These are phyloP conservation scores for Toxicodendron radicans DNA, from an alignment of 345 rosid species.

Conservation along the genomic window DNA sequence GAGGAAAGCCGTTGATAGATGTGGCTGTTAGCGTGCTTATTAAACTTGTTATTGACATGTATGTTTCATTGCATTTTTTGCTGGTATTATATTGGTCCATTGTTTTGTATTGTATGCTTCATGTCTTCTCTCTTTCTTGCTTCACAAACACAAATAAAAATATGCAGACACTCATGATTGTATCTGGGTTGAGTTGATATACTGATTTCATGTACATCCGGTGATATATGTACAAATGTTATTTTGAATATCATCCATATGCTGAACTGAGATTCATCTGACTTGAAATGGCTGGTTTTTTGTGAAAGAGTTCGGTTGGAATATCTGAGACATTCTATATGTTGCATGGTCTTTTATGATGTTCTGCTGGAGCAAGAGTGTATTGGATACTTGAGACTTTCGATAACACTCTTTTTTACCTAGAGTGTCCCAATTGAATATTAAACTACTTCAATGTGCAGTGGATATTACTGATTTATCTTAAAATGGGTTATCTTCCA, in stretches of 20 bases:
- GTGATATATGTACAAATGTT: constrained; percentile 3
- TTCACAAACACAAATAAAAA: neutral
- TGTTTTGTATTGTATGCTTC: neutral
- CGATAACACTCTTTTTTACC: neutral
- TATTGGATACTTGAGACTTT: neutral
- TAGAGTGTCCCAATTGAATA: constrained; percentile 4
- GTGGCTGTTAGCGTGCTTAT: constrained; percentile 98
- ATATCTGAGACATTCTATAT: neutral
- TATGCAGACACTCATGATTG: neutral
- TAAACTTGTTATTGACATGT: constrained; percentile 97
- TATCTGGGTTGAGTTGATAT: constrained; percentile 7
- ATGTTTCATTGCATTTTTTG: constrained; percentile 27
- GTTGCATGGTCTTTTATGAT: neutral
- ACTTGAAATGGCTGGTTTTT: neutral
- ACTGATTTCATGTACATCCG: constrained; percentile 1
- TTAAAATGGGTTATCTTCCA: neutral
- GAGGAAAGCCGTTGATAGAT: constrained; percentile 90
- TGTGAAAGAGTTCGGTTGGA: neutral
- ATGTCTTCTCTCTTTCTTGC: neutral
- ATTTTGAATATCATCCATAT: neutral
- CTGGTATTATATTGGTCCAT: constrained; percentile 17
- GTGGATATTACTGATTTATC: neutral
- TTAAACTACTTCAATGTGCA: neutral
- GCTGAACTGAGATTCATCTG: neutral
- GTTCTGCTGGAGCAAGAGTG: neutral